Percentiles rank a stretch among this genome's conserved stretches.
phyloP scores from a whole-genome alignment of 1,284 basidiomycete species.

The Naganishia albida region DNA sequence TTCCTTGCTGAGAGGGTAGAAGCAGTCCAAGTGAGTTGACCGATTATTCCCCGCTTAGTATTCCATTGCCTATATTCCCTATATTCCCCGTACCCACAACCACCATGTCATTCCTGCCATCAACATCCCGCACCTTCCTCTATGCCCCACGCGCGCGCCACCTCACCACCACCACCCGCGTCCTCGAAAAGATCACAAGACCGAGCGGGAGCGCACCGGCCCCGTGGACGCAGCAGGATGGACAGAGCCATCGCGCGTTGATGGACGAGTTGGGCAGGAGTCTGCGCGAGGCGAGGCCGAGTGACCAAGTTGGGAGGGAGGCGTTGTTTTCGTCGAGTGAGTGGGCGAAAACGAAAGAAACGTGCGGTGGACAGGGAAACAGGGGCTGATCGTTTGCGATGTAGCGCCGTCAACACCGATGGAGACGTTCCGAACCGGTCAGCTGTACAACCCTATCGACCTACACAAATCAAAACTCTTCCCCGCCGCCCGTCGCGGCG shows the following conservation, averaged over 20 bases:
- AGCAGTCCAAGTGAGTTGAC: background rate
- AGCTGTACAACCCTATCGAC: conserved; percentile 25
- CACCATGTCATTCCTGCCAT: conserved; percentile 17
- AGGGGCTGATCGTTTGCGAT: background rate
- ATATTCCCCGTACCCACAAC: background rate
- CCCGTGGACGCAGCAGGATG: conserved; percentile 5
- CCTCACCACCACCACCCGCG: conserved; percentile 5
- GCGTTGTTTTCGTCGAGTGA: conserved; percentile 7
- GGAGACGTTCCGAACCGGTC: conserved; percentile 10
- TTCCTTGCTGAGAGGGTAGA: too few relatives aligned
- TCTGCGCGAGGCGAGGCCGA: background rate
- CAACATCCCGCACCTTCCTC: background rate
- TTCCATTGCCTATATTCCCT: background rate
- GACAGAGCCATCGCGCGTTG: background rate
- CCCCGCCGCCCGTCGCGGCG: conserved; percentile 24
- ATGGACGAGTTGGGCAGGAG: conserved; percentile 5
- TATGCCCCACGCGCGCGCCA: conserved; percentile 12
- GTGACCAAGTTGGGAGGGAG: background rate
- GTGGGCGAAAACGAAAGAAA: background rate
- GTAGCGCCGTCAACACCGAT: conserved; percentile 21
- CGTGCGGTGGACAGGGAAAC: background rate
- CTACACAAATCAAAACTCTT: conserved; percentile 34
- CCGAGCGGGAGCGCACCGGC: conserved; percentile 17
- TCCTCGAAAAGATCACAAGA: conserved; percentile 17
- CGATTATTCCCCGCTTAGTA: background rate